These are phyloP conservation scores for Aspergillus alliaceus DNA, from an alignment of 2,329 filamentous ascomycete species.

Conservation along the genomic window DNA sequence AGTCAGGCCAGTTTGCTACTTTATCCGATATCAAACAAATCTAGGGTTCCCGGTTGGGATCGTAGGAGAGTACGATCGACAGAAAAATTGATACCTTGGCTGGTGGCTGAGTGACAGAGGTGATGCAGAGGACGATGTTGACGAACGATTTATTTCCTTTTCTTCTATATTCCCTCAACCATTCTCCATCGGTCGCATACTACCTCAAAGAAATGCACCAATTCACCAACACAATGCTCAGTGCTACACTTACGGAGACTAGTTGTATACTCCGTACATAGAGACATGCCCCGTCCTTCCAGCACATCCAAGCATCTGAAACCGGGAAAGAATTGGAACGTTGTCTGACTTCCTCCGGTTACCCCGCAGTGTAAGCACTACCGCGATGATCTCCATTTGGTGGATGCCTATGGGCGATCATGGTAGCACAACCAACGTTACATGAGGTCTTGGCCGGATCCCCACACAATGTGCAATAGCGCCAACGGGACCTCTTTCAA, in stretches of 20 bases:
- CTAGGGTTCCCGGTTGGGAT: not conserved
- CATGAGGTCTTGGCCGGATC: not conserved
- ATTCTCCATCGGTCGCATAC: not conserved
- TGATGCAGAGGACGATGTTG: not conserved
- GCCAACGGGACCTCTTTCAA: not conserved
- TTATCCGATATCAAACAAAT: not conserved
- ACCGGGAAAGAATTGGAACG: too few species aligned
- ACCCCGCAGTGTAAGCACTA: not conserved
- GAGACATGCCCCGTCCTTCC: too few species aligned
- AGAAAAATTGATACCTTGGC: not conserved
- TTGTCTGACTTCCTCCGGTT: not conserved
- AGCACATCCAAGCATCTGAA: too few species aligned
- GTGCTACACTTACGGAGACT: not conserved
- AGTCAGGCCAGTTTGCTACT: not conserved
- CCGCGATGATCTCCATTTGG: not conserved
- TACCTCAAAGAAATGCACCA: not conserved
- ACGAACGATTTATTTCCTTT: not conserved
- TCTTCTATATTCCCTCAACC: not conserved
- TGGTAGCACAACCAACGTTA: not conserved
- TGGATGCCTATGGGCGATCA: not conserved
- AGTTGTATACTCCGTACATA: too few species aligned
- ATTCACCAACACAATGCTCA: not conserved
- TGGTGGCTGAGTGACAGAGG: not conserved
- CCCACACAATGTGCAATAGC: not conserved
- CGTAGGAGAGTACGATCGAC: not conserved